These are phyloP conservation scores for Fusarium aywerte DNA, from an alignment of 2,329 filamentous ascomycete species.

Conservation along the genomic window DNA sequence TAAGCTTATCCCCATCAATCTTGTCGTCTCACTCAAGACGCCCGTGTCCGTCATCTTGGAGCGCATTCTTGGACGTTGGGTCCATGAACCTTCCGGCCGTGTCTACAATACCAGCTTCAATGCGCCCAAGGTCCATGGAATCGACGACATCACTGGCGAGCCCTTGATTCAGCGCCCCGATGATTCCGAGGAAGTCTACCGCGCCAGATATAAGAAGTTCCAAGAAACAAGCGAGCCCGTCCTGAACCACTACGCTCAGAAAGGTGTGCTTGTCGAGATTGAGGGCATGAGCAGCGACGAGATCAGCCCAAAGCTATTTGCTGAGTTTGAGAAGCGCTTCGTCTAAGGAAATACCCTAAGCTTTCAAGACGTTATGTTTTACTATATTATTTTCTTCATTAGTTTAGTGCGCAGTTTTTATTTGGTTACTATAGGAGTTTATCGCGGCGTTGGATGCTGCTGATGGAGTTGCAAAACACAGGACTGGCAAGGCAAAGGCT, in stretches of 20 bases:
- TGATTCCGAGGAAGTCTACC: constrained; percentile 88
- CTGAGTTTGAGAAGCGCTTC: constrained; percentile 84
- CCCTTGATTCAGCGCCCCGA: constrained; percentile 83
- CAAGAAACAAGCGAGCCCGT: constrained; percentile 86
- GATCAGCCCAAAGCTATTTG: constrained; percentile 89
- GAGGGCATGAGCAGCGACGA: constrained; percentile 92
- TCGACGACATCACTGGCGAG: constrained; percentile 93
- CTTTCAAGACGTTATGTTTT: constrained; percentile 21
- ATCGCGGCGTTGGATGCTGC: constrained; percentile 40
- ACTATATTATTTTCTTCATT: constrained; percentile 23
- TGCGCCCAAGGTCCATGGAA: constrained; percentile 79
- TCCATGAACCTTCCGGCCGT: constrained; percentile 89
- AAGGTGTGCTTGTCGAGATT: constrained; percentile 87
- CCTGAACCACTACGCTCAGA: constrained; percentile 86
- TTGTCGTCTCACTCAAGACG: constrained; percentile 87
- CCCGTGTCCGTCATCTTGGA: constrained; percentile 87
- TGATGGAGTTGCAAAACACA: constrained; percentile 35
- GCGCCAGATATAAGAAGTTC: constrained; percentile 81
- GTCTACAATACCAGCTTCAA: constrained; percentile 98
- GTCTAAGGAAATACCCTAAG: constrained; percentile 39
- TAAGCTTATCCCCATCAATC: constrained; percentile 88
- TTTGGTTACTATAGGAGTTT: constrained; percentile 39
- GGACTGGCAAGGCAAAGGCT: constrained; percentile 13
- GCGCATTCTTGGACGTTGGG: constrained; percentile 91
- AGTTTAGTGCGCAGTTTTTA: constrained; percentile 20